Conservation (phyloP, 306 rosid species). For the Gillenia trifoliata region DNA sequence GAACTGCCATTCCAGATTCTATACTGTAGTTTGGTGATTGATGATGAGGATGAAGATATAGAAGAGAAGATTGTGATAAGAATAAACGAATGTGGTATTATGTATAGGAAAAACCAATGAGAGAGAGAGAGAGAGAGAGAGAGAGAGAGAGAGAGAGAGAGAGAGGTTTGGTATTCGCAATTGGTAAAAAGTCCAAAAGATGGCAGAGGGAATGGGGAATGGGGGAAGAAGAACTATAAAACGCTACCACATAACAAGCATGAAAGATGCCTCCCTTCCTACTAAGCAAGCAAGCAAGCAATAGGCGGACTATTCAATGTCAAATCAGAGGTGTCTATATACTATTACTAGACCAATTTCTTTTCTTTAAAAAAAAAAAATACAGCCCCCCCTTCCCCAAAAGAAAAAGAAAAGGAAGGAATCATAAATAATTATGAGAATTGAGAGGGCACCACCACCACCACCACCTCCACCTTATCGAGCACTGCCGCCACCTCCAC, state of each 20-base stretch:
- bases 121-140: not conserved
- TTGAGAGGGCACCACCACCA: conserved; percentile 24
- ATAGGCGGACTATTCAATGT: too few species aligned
- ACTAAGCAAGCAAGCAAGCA: too few species aligned
- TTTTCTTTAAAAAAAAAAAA: too few species aligned
- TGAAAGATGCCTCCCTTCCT: conserved; percentile 38
- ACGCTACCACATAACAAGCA: conserved; percentile 46
- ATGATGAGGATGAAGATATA: not conserved
- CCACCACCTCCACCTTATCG: not conserved
- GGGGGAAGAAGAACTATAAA: conserved; percentile 36
- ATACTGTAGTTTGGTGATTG: not conserved
- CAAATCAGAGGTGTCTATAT: too few species aligned
- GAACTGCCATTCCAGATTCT: conserved; percentile 69
- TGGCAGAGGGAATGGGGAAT: conserved; percentile 26
- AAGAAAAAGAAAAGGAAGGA: conserved; percentile 22
- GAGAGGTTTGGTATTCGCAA: conserved; percentile 14
- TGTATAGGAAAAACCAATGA: conserved; percentile 8
- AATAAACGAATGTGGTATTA: conserved; percentile 1
- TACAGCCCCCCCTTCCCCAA: conserved; percentile 5
- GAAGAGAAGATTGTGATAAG: conserved; percentile 1
- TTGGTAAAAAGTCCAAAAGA: conserved; percentile 13
- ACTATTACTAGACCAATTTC: too few species aligned
- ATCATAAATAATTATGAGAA: conserved; percentile 21
- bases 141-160: not conserved
- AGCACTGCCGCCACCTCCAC: too few species aligned